A percentile compares a stretch with the other conserved stretches of the same genome.
These are phyloP conservation scores for Mycosarcoma maydis DNA, from an alignment of 1,284 basidiomycete genomes.

Conservation along the genomic window DNA sequence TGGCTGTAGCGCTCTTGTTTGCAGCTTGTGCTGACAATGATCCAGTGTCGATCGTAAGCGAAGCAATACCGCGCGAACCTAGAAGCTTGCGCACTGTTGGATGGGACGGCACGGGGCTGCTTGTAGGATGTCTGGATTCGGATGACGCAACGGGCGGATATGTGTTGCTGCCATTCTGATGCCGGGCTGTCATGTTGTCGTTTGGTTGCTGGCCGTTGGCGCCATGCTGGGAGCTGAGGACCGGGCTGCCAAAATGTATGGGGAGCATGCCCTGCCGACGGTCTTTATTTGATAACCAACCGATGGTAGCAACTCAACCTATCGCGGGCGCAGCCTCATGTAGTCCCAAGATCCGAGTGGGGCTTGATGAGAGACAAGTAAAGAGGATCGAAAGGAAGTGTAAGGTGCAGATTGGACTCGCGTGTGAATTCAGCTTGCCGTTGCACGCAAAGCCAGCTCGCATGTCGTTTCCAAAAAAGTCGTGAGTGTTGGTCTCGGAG, in stretches of 20 bases:
- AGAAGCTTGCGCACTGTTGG: slow-evolving; percentile 17
- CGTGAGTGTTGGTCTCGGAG: slow-evolving; percentile 29
- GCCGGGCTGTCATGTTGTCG: slow-evolving; percentile 20
- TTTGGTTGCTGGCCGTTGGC: neutral
- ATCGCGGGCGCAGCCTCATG: no score
- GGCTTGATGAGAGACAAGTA: no score
- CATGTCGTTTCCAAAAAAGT: no score
- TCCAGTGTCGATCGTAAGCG: slow-evolving; percentile 45
- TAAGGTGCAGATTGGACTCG: no score
- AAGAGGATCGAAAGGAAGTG: neutral
- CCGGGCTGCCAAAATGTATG: slow-evolving; percentile 35
- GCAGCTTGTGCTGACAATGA: slow-evolving; percentile 12
- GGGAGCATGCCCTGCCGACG: slow-evolving; percentile 37
- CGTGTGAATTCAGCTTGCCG: no score
- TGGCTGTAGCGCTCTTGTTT: neutral
- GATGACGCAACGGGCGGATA: slow-evolving; percentile 14
- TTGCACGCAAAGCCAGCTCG: no score
- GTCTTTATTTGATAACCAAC: neutral
- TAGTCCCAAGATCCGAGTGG: no score
- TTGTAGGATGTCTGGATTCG: neutral
- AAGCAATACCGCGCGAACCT: slow-evolving; percentile 32
- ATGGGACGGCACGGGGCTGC: slow-evolving; percentile 2
- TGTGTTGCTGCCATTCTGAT: slow-evolving; percentile 5
- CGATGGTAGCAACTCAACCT: no score
- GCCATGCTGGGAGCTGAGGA: slow-evolving; percentile 20